These are phyloP conservation scores for Elsinoe necatrix DNA, from an alignment of 2,329 filamentous ascomycete species.

Conservation along the genomic window DNA sequence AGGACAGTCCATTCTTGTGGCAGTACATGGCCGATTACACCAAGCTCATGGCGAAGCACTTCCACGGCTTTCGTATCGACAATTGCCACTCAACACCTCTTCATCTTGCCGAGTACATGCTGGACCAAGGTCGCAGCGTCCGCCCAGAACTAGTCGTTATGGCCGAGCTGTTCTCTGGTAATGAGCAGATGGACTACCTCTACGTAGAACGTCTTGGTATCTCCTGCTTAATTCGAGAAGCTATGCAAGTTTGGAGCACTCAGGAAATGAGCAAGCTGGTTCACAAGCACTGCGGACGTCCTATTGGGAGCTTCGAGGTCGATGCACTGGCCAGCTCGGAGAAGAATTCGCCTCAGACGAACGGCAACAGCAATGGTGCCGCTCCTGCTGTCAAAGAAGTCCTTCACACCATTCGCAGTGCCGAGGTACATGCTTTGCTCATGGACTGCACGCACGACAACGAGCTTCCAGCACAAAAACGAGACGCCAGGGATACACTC, in stretches of 20 bases:
- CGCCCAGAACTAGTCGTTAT: conserved; percentile 84
- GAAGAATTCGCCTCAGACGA: conserved; percentile 25
- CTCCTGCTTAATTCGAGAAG: conserved; percentile 86
- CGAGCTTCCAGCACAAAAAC: conserved; percentile 88
- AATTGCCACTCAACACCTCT: conserved; percentile 96
- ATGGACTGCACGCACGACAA: conserved; percentile 99
- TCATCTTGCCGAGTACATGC: conserved; percentile 86
- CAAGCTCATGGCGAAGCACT: conserved; percentile 85
- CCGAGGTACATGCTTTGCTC: conserved; percentile 84
- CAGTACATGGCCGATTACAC: conserved; percentile 93
- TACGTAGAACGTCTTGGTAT: conserved; percentile 91
- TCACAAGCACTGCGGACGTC: conserved; percentile 84
- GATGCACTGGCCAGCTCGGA: conserved; percentile 68
- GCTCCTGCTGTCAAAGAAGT: conserved; percentile 47
- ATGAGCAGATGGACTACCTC: conserved; percentile 90
- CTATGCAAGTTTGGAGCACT: conserved; percentile 97
- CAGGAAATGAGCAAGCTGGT: conserved; percentile 86
- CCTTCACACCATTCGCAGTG: conserved; percentile 74
- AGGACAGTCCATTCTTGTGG: conserved; percentile 92
- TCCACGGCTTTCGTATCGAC: conserved; percentile 91
- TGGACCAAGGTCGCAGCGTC: conserved; percentile 84
- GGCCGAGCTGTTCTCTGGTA: conserved; percentile 91
- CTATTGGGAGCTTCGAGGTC: conserved; percentile 95
- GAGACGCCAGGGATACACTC: conserved; percentile 86
- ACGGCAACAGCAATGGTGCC: conserved; percentile 29